A percentile compares a stretch with the other conserved stretches of the same genome.
Conservation (phyloP, 2,329 filamentous ascomycete genomes). For the Ophiostoma sp. region DNA sequence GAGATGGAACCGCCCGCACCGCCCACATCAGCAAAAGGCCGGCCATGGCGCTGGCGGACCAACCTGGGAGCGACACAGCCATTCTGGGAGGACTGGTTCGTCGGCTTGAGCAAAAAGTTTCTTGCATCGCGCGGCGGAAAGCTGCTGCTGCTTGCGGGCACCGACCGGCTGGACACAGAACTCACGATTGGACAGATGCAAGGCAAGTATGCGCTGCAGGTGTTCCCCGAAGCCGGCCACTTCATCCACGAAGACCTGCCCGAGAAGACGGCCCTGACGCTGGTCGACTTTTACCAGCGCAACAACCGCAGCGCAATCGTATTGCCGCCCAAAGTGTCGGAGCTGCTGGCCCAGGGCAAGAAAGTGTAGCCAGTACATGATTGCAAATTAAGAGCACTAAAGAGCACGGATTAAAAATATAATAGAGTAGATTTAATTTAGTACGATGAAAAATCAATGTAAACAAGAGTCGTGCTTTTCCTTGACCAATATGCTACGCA, state of each 20-base stretch:
- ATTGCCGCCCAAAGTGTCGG: slow-evolving; percentile 84
- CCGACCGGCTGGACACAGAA: slow-evolving; percentile 84
- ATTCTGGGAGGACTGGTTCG: slow-evolving; percentile 94
- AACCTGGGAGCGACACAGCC: slow-evolving; percentile 76
- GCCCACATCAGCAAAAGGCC: slow-evolving; percentile 47
- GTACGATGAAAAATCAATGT: not conserved
- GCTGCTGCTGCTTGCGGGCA: slow-evolving; percentile 77
- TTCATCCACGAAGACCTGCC: slow-evolving; percentile 96
- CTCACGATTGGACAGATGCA: slow-evolving; percentile 97
- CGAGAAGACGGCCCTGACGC: slow-evolving; percentile 75
- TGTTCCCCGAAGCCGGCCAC: slow-evolving; percentile 91
- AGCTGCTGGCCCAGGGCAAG: slow-evolving; percentile 60
- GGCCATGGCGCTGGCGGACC: slow-evolving; percentile 61
- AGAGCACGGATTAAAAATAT: not conserved
- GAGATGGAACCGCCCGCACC: not conserved
- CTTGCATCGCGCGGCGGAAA: slow-evolving; percentile 76
- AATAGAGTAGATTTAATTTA: not conserved
- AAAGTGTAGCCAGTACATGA: slow-evolving; percentile 41
- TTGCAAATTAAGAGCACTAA: not conserved
- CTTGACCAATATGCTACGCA: not conserved
- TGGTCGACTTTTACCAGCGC: slow-evolving; percentile 85
- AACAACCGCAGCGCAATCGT: slow-evolving; percentile 84
- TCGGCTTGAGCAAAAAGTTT: slow-evolving; percentile 82
- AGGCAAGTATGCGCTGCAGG: slow-evolving; percentile 92
- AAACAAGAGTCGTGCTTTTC: slow-evolving; percentile 6